These are phyloP conservation scores for Erysimum pusillum DNA, from an alignment of 441 rosid species.

Conservation along the genomic window DNA sequence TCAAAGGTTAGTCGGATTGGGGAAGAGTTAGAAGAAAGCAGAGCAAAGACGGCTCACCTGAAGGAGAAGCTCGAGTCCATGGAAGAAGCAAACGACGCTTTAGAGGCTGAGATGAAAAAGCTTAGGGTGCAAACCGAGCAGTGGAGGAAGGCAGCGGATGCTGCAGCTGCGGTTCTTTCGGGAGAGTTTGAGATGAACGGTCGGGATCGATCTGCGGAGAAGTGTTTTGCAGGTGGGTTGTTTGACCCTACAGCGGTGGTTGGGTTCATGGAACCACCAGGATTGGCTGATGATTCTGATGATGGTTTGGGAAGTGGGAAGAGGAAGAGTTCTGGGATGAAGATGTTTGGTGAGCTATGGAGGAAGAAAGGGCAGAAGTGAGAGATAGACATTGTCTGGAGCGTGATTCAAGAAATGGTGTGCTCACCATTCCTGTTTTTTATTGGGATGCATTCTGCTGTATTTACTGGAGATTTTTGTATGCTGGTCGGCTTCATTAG, in stretches of 20 bases:
- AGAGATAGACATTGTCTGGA: conserved; percentile 23
- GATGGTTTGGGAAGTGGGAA: conserved; percentile 77
- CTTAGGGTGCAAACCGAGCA: conserved; percentile 91
- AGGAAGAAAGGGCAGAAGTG: conserved; percentile 81
- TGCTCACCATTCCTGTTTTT: conserved; percentile 50
- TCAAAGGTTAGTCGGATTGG: conserved; percentile 55
- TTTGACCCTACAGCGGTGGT: conserved; percentile 59
- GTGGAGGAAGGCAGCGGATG: conserved; percentile 97
- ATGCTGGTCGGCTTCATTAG: conserved; percentile 32
- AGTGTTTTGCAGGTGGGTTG: conserved; percentile 70
- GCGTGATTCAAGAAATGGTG: conserved; percentile 39
- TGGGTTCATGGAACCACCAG: conserved; percentile 70
- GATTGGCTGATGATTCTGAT: conserved; percentile 64
- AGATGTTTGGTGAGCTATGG: conserved; percentile 92
- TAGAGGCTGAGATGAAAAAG: conserved; percentile 88
- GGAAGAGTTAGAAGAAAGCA: conserved; percentile 71
- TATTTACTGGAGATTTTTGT: conserved; percentile 30
- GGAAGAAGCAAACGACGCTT: conserved; percentile 65
- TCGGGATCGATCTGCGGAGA: conserved; percentile 73
- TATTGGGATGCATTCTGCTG: conserved; percentile 31
- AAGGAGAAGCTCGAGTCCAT: conserved; percentile 64
- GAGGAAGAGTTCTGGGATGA: conserved; percentile 81
- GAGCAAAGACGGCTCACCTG: conserved; percentile 53
- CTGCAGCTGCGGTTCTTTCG: conserved; percentile 89
- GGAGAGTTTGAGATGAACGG: conserved; percentile 70